Base-by-base conservation (phyloP, 2,329 filamentous ascomycete species). In the Colletotrichum tropicicola region DNA sequence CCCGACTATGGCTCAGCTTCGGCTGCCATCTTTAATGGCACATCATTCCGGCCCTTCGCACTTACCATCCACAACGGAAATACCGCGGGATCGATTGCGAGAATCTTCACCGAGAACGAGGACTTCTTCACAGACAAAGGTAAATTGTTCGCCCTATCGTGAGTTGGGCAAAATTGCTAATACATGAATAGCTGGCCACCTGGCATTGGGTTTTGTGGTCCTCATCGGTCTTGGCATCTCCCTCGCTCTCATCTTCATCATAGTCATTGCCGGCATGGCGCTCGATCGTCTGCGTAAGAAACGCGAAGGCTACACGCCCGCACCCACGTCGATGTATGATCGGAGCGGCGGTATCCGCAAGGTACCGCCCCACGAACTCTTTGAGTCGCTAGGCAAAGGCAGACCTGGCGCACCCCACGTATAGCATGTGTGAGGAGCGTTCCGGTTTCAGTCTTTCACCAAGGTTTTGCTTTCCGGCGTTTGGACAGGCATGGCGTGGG, bases 11-110 rank as follows among this genome's bases (percentile, higher is more conserved):
- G 95, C 63, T 90, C 89, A 61, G 93, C 91, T 6, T 97, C 95
- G 13, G 94, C 93, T 8, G 95, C 90, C 7, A 82, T 98, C 27
- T 99, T 92, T 81, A 93, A 98, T 73, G 96, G 96, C 71, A 93
- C 89, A 10, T 80, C 83, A 3, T 89, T 95, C 74, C 83, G 84
- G 54, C 95, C 96, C 0, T 97, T 95, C 75, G 86, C 93, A 41
- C 85, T 99, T 43, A 92, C 94, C 2, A 91, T 88, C 47, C 91
- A 85, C 63, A 79, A 85, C 12, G 84, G 89, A 71, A 89, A 89
- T 63, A 83, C 84, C 12, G 82, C 87, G 10, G 93, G 94, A 51
- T 94, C 89, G 71, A 87, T 99, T 72, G 89, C 91, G 32, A 89
- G 88, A 69, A 85, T 98, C 67, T 97, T 99, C 76, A 91, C 94